phyloP scores from a whole-genome alignment of 305 asterid genomes.

The Plantago coronopus region DNA sequence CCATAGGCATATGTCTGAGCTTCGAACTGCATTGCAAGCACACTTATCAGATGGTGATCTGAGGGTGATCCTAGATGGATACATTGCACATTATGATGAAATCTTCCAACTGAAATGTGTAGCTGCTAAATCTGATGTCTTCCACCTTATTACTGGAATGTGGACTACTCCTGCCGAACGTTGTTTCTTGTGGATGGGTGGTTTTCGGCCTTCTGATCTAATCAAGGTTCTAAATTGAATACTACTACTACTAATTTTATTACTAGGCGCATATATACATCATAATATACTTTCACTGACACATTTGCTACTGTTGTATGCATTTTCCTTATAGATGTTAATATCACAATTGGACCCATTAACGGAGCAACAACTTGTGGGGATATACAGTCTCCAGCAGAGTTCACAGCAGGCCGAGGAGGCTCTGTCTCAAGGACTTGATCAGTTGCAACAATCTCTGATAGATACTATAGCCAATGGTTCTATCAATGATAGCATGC shows the following conservation, averaged over 20 bases:
- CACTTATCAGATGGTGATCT: constrained; percentile 69
- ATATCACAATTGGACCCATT: constrained; percentile 49
- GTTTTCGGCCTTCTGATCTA: constrained; percentile 86
- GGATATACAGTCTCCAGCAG: constrained; percentile 53
- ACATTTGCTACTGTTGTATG: neutral
- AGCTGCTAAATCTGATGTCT: constrained; percentile 81
- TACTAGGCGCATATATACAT: neutral
- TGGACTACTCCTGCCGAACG: constrained; percentile 94
- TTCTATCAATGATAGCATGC: constrained; percentile 43
- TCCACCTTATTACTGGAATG: constrained; percentile 84
- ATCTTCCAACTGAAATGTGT: constrained; percentile 62
- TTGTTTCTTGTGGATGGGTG: constrained; percentile 94
- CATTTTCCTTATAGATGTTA: constrained; percentile 33
- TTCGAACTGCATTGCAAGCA: constrained; percentile 70
- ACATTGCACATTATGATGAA: constrained; percentile 73
- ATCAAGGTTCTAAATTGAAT: constrained; percentile 61
- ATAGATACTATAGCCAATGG: constrained; percentile 46
- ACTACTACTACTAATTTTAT: neutral
- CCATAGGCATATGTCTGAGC: constrained; percentile 68
- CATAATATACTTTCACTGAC: neutral
- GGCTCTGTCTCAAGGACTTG: constrained; percentile 59
- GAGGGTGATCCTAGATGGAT: constrained; percentile 64
- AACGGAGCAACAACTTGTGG: constrained; percentile 59
- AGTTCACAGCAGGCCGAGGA: constrained; percentile 68
- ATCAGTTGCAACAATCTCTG: constrained; percentile 48